Percentiles rank a stretch among this genome's conserved stretches.
Evolutionary conservation across 345 rosid genomes (phyloP).

Genomic region (Aquilaria malaccensis): DNA sequence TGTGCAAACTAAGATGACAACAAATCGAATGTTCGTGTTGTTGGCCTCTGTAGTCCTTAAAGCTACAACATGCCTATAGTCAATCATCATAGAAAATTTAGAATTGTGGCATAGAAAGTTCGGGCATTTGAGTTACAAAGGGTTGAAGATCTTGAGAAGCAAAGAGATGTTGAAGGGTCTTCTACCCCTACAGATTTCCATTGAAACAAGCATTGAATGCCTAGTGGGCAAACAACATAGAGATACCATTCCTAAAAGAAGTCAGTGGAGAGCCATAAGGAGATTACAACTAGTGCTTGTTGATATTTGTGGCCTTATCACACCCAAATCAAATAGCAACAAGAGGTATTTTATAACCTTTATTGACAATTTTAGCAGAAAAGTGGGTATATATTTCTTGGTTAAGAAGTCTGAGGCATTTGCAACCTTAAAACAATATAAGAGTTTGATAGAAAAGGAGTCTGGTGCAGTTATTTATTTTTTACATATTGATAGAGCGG

Average conservation of each 20-base stretch:
- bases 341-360: conserved; percentile 11
- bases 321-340: not conserved
- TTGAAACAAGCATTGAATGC: conserved; percentile 1
- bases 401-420: conserved; percentile 4
- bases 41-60: not conserved
- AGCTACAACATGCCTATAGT: not conserved
- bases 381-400: conserved; percentile 10
- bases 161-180: conserved; percentile 9
- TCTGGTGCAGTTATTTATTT: not conserved
- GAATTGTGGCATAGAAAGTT: conserved; percentile 8
- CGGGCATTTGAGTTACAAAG: conserved; percentile 10
- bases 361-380: conserved; percentile 6
- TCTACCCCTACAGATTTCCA: not conserved
- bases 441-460: not conserved
- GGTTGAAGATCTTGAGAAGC: not conserved
- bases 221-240: conserved; percentile 9
- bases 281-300: conserved; percentile 4
- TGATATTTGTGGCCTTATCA: conserved; percentile 7
- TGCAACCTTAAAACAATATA: not conserved
- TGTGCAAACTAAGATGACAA: not conserved
- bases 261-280: conserved; percentile 6
- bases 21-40: not conserved
- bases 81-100: not conserved
- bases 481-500: not conserved
- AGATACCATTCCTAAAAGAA: conserved; percentile 7